Evolutionary conservation across 345 rosid genomes (phyloP).

Genomic region (Boechera retrofracta): DNA sequence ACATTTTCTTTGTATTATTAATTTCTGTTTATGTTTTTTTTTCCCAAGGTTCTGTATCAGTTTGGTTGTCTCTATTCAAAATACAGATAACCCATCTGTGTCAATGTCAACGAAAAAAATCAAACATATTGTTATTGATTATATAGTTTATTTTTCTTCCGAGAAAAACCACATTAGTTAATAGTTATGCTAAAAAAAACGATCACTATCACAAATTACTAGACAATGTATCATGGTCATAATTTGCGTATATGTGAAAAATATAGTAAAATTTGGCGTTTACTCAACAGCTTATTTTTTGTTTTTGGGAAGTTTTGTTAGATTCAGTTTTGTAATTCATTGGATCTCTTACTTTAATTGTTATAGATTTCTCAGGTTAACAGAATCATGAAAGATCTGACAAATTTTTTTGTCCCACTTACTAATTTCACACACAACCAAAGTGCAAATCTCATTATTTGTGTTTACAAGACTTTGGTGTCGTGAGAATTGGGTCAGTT

Average conservation of each 20-base stretch:
- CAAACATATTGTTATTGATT: background rate
- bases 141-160: background rate
- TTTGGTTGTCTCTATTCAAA: conserved; percentile 40
- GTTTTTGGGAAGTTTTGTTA: background rate
- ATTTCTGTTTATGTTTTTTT: conserved; percentile 13
- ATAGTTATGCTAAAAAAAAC: background rate
- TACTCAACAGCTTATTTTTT: background rate
- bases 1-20: conserved; percentile 27
- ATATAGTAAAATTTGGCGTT: background rate
- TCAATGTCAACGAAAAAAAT: conserved; percentile 36
- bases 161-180: background rate
- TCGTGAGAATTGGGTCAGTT: background rate
- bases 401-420: background rate
- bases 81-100: conserved; percentile 38
- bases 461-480: background rate
- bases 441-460: conserved; percentile 11
- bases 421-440: background rate
- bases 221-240: conserved; percentile 1
- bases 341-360: background rate
- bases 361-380: background rate
- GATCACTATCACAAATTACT: background rate
- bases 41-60: conserved; percentile 36
- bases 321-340: background rate
- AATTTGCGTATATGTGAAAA: background rate
- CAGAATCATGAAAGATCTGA: background rate